Evolutionary conservation across 2,329 filamentous ascomycete genomes (phyloP), one percentile per base, ranked within the genome.

Genomic region (Colletotrichum cereale): DNA sequence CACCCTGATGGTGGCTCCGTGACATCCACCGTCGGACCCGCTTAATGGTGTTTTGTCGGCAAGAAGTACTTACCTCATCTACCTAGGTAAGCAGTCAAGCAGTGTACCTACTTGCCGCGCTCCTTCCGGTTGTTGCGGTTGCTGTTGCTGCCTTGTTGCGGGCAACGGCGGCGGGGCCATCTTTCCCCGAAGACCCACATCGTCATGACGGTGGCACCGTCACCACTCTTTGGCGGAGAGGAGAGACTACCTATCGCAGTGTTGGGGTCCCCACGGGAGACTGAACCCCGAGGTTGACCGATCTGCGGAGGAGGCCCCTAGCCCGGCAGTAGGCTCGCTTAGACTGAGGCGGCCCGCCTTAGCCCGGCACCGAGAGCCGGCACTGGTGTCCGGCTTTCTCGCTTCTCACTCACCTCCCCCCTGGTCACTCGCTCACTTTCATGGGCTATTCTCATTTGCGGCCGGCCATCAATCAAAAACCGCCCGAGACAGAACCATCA

Each of bases 21-120:
- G 68, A 68, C 68, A 52, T 57, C 68, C 58, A 68, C 68, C 29
- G 68, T 71, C 44, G 47, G 68, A 71, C 68, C 68, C 68, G 68
- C 68, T 68, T 16, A 52, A 53, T 18, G 29, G 52, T 44, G 34
- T 40, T 61, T 26, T n/a, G 7, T 58, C 47, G 36, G 48, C 8
- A 26, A 8, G 31, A 8, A 34, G n/a, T n/a, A n/a, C n/a, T n/a
- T n/a, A n/a, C n/a, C n/a, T n/a, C n/a, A n/a, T n/a, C n/a, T n/a
- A n/a, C n/a, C n/a, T n/a, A n/a, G n/a, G n/a, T n/a, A n/a, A n/a
- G n/a, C n/a, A n/a, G n/a, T n/a, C n/a, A n/a, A n/a, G n/a, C n/a
- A n/a, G n/a, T n/a, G n/a, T n/a, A n/a, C n/a, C n/a, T n/a, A n/a
- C 24, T 29, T 14, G n/a, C n/a, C 21, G 5, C n/a, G n/a, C n/a